Percentiles rank a stretch among this genome's conserved stretches.
Evolutionary conservation across 352 stramenopile genomes (phyloP).

Genomic region (Phytophthora sp.): DNA sequence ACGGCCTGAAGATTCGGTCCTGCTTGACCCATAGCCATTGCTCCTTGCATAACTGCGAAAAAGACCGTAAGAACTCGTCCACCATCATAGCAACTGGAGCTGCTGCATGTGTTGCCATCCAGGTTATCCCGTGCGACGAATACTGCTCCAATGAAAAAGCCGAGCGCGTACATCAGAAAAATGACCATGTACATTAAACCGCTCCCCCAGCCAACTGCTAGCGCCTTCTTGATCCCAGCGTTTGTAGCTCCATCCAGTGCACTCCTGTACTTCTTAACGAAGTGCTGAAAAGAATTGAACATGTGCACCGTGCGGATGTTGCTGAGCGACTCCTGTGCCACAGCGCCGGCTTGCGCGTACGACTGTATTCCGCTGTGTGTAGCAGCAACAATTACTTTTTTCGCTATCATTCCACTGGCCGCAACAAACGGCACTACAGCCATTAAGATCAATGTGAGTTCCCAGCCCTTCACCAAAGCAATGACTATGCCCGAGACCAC

Average conservation of each 20-base stretch:
- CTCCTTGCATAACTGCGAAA: slow-evolving; percentile 46
- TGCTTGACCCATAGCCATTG: slow-evolving; percentile 47
- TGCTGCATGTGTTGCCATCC: slow-evolving; percentile 25
- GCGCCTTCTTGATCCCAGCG: slow-evolving; percentile 44
- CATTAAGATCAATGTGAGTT: slow-evolving; percentile 60
- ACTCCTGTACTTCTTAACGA: slow-evolving; percentile 46
- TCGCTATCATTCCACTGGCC: slow-evolving; percentile 22
- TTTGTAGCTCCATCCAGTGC: slow-evolving; percentile 30
- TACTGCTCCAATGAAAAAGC: slow-evolving; percentile 59
- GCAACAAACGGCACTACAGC: slow-evolving; percentile 52
- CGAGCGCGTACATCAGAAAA: slow-evolving; percentile 55
- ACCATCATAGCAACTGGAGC: slow-evolving; percentile 45
- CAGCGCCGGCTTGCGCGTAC: slow-evolving; percentile 41
- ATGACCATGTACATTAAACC: slow-evolving; percentile 47
- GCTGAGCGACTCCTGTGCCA: slow-evolving; percentile 56
- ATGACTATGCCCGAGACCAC: slow-evolving; percentile 48
- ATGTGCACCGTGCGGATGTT: slow-evolving; percentile 66
- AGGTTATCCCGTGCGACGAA: slow-evolving; percentile 34
- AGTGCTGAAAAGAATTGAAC: slow-evolving; percentile 51
- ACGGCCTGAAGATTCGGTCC: slow-evolving; percentile 49
- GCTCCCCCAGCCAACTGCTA: slow-evolving; percentile 42
- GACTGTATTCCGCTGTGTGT: slow-evolving; percentile 30
- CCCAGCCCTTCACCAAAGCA: slow-evolving; percentile 53
- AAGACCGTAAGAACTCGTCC: slow-evolving; percentile 54
- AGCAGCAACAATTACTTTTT: slow-evolving; percentile 27